phyloP scores from a whole-genome alignment of 2,329 filamentous ascomycete genomes.

The Trematosphaeria pertusa region DNA sequence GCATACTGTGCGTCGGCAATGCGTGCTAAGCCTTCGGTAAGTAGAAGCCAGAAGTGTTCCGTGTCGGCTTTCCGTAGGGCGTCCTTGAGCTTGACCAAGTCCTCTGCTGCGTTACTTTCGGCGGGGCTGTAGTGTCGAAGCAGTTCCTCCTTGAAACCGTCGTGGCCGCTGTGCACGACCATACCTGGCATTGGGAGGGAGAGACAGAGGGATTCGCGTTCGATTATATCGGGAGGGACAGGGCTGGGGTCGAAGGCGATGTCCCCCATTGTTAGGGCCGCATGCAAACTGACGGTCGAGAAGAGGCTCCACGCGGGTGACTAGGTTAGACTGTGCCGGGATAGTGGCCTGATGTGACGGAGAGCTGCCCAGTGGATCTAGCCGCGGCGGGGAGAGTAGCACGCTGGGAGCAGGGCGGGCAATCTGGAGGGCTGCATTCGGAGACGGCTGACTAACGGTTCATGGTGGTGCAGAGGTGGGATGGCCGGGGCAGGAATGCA shows the following conservation, averaged over 20 bases:
- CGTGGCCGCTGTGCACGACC: slow-evolving; percentile 53
- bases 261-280: slow-evolving; percentile 38
- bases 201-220: slow-evolving; percentile 53
- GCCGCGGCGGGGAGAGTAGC: neutral
- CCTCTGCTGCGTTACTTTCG: slow-evolving; percentile 68
- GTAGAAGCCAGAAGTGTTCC: slow-evolving; percentile 68
- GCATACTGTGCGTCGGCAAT: slow-evolving; percentile 71
- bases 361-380: neutral
- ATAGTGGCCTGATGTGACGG: slow-evolving; percentile 1
- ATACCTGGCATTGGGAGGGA: slow-evolving; percentile 49
- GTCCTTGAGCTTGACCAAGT: slow-evolving; percentile 65
- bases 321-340: slow-evolving; percentile 1
- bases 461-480: slow-evolving; percentile 20
- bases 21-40: slow-evolving; percentile 69
- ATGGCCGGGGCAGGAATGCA: slow-evolving; percentile 31
- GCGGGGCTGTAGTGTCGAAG: slow-evolving; percentile 46
- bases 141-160: slow-evolving; percentile 51
- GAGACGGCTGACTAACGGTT: slow-evolving; percentile 26
- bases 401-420: neutral
- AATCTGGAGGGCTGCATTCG: slow-evolving; percentile 15
- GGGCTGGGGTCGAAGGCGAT: slow-evolving; percentile 29
- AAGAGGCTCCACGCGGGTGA: neutral
- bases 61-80: slow-evolving; percentile 60
- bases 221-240: slow-evolving; percentile 49
- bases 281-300: slow-evolving; percentile 26